Evolutionary conservation across 2,329 filamentous ascomycete genomes (phyloP).

Genomic region (Chalaropsis ovoidea): DNA sequence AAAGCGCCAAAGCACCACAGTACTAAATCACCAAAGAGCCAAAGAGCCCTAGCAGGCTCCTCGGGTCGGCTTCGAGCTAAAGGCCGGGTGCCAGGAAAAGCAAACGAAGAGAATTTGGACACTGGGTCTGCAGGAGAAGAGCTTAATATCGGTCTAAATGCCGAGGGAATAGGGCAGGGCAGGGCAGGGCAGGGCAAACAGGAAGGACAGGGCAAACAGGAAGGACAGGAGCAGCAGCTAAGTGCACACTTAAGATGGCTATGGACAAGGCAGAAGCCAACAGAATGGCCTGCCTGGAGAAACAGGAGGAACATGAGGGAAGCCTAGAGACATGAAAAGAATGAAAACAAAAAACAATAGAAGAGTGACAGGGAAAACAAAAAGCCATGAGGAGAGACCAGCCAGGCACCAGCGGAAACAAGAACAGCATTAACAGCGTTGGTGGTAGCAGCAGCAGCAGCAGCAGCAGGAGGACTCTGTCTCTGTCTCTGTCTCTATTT

Average conservation of each 20-base stretch:
- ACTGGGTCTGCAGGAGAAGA: neutral
- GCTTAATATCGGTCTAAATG: neutral
- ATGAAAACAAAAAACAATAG: neutral
- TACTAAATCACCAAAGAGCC: neutral
- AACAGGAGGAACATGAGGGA: neutral
- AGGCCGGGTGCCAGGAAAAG: neutral
- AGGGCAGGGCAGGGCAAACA: neutral
- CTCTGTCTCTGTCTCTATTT: neutral
- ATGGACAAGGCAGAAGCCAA: neutral
- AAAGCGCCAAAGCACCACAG: neutral
- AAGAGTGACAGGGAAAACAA: neutral
- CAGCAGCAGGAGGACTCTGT: neutral
- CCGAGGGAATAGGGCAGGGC: neutral
- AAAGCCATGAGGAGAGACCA: neutral
- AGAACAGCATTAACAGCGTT: too few species aligned
- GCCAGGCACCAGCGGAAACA: neutral
- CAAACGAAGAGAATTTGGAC: neutral
- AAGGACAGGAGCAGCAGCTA: too few species aligned
- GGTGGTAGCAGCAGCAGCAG: neutral
- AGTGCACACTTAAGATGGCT: too few species aligned
- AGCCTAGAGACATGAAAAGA: neutral
- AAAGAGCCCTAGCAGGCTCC: neutral
- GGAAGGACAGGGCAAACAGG: too few species aligned
- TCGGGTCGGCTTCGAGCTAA: conserved; percentile 1
- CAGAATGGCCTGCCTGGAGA: neutral